Evolutionary conservation across 306 rosid genomes (phyloP), one percentile per base, ranked within the genome.

Genomic region (Vigna mungo): DNA sequence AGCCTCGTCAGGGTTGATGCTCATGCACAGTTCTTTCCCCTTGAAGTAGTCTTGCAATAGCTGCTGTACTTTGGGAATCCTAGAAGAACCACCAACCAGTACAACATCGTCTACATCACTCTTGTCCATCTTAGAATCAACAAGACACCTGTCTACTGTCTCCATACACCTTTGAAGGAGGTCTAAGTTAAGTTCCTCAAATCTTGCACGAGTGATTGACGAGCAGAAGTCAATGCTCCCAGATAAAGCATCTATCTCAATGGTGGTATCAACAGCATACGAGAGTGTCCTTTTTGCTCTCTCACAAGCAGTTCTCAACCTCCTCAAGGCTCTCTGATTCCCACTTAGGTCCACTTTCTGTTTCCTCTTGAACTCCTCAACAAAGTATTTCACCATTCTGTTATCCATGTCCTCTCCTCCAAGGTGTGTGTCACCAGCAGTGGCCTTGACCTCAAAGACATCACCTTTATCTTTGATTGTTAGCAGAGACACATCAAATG

Each of bases 1-100:
- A 27, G 52, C 56, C 7, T 59, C 81, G 17, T 75, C 79, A 18
- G 79, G 63, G 36, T 75, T 75, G 25, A 67, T 43, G 58, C 81
- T 67, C 34, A 6, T 66, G 48, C 47, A 77, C 13, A 67, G 8
- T 0, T 77, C 81, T 7, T 67, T 77, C 14, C 81, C 81, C 3
- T 39, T 48, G 36, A 88, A 86, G 65, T 82, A 88, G 36, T 86
- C 90, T 51, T 74, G 79, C 82, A 88, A 71, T 0, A 86, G 49
- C 52, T 82, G 85, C 63, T 86, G 90, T 49, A 88, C 86, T 56
- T 88, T 88, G 7, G 88, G 90, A 75, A 88, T 86, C 7, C 92
- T 82, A 2, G 88, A 14, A 84, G 88, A 64, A 37, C 75, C 81
- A 17, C 81, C 75, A 53, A 77, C 59, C 30, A 77, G 75, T 51